These are phyloP conservation scores for Periconia macrospinosa DNA, from an alignment of 2,329 filamentous ascomycete genomes.

Conservation along the genomic window DNA sequence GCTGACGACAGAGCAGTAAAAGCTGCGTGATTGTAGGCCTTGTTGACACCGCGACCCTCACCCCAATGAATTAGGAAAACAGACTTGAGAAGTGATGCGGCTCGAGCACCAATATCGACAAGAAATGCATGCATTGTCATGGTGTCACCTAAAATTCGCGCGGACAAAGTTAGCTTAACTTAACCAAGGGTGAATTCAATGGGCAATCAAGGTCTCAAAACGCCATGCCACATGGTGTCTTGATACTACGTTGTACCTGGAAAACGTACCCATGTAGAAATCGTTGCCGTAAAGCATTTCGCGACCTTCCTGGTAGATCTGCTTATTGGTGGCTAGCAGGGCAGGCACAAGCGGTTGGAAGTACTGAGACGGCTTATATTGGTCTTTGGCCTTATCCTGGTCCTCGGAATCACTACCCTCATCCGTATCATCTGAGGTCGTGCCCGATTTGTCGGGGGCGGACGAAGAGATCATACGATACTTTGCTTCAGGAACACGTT, in stretches of 20 bases:
- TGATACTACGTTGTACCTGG: no score
- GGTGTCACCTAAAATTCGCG: no score
- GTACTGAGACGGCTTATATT: background rate
- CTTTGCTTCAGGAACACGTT: constrained; percentile 16
- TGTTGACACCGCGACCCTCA: constrained; percentile 22
- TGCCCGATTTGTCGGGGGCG: background rate
- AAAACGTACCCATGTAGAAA: constrained; percentile 29
- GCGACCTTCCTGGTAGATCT: constrained; percentile 29
- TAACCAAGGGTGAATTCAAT: no score
- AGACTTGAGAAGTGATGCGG: constrained; percentile 23
- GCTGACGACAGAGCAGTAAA: constrained; percentile 33
- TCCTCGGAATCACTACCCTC: background rate
- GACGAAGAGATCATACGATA: background rate
- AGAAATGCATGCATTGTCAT: constrained; percentile 36
- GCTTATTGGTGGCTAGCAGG: constrained; percentile 32
- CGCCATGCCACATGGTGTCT: no score
- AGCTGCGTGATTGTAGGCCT: constrained; percentile 37
- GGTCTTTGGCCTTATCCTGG: constrained; percentile 1
- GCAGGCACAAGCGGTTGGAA: constrained; percentile 19
- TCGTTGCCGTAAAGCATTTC: constrained; percentile 34
- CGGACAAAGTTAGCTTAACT: no score
- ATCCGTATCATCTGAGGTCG: background rate
- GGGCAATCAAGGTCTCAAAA: no score
- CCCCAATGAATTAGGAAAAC: constrained; percentile 30
- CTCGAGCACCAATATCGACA: constrained; percentile 29